Evolutionary conservation across 495 filamentous ascomycete genomes (phyloP).

Genomic region (Beverwykella pulmonaria): DNA sequence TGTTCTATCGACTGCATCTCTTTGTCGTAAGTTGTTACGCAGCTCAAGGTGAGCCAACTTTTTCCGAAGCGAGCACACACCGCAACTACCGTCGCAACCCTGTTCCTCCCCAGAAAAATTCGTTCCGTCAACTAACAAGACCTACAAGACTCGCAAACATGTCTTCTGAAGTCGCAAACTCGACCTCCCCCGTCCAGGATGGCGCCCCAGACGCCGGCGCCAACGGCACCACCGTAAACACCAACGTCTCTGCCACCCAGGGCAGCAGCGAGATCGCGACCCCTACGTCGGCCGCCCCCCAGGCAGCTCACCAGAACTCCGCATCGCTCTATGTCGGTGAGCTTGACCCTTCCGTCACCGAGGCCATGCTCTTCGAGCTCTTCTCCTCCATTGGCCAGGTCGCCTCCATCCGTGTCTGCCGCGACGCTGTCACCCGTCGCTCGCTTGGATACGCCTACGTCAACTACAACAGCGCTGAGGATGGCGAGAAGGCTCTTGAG

Average conservation of each 20-base stretch:
- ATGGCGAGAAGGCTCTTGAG: constrained; percentile 97
- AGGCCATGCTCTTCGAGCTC: constrained; percentile 99
- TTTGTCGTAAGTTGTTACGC: constrained; percentile 5
- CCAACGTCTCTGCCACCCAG: constrained; percentile 62
- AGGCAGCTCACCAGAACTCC: constrained; percentile 79
- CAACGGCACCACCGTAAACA: constrained; percentile 67
- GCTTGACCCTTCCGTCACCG: constrained; percentile 94
- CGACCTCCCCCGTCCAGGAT: constrained; percentile 67
- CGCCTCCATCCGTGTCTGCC: constrained; percentile 99
- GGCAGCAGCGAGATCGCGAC: constrained; percentile 65
- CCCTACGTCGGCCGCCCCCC: constrained; percentile 62
- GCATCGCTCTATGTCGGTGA: constrained; percentile 99
- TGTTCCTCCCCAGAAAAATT: constrained; percentile 21
- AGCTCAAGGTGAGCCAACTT: constrained; percentile 4
- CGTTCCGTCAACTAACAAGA: background rate
- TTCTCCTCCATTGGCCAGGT: constrained; percentile 99
- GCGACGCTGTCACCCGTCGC: constrained; percentile 96
- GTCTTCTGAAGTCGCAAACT: constrained; percentile 63
- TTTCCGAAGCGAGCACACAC: constrained; percentile 23
- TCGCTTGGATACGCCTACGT: constrained; percentile 99
- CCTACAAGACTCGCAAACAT: constrained; percentile 49
- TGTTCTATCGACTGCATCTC: constrained; percentile 6
- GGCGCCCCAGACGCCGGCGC: constrained; percentile 63
- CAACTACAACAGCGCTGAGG: constrained; percentile 97
- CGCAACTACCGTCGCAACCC: constrained; percentile 5